Evolutionary conservation across 1,284 basidiomycete genomes (phyloP).

Genomic region (Heterobasidion irregulare): DNA sequence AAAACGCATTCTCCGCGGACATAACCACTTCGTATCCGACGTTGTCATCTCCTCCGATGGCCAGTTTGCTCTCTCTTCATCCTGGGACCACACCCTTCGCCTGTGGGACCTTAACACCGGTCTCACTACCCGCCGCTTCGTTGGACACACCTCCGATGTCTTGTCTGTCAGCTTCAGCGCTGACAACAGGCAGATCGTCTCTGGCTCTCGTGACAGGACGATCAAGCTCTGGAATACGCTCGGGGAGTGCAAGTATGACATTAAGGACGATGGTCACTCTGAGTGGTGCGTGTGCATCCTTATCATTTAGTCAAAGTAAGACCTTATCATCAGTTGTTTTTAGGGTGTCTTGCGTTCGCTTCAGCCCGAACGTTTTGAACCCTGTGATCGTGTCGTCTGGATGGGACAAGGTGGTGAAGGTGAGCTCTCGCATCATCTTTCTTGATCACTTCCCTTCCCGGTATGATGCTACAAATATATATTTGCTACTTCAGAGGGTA

Average conservation of each 20-base stretch:
- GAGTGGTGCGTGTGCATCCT: constrained; percentile 66
- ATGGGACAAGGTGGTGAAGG: constrained; percentile 99
- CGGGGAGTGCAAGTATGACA: constrained; percentile 99
- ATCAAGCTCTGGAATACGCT: constrained; percentile 99
- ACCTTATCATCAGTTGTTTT: constrained; percentile 2
- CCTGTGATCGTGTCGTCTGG: constrained; percentile 98
- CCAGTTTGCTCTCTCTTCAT: constrained; percentile 98
- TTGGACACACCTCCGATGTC: constrained; percentile 97
- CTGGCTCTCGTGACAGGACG: constrained; percentile 91
- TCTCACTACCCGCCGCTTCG: constrained; percentile 90
- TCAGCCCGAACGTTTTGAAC: constrained; percentile 97
- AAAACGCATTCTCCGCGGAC: constrained; percentile 96
- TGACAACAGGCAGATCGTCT: constrained; percentile 98
- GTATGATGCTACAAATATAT: constrained; percentile 52
- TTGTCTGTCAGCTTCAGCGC: constrained; percentile 97
- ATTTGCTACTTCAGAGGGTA: constrained; percentile 84
- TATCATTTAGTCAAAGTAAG: not conserved
- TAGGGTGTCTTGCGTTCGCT: constrained; percentile 98
- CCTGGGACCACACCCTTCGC: constrained; percentile 99
- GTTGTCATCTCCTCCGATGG: constrained; percentile 98
- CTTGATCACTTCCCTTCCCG: constrained; percentile 4
- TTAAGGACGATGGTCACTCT: constrained; percentile 96
- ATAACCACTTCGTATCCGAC: constrained; percentile 99
- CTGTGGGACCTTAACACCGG: constrained; percentile 99
- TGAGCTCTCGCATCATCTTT: constrained; percentile 33